Conservation (phyloP, 2,329 filamentous ascomycete genomes). For the Chalaropsis ovoidea region DNA sequence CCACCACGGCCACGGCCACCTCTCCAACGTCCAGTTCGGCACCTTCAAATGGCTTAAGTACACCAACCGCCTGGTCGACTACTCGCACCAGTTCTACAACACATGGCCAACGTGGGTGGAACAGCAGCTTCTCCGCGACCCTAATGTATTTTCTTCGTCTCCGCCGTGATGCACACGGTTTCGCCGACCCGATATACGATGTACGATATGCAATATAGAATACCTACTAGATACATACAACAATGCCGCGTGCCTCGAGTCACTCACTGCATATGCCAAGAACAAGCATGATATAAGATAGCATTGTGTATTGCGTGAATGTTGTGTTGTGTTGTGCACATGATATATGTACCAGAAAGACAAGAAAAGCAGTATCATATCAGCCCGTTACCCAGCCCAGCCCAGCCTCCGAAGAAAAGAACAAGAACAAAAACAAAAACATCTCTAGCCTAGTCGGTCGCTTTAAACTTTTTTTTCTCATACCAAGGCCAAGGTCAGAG, state of each 20-base stretch:
- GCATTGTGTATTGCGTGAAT: no score
- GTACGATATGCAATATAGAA: background rate
- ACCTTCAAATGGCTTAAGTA: constrained; percentile 43
- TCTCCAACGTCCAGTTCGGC: constrained; percentile 33
- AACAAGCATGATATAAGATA: no score
- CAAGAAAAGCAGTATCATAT: no score
- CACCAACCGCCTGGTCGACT: constrained; percentile 41
- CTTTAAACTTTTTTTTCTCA: background rate
- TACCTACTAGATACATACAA: no score
- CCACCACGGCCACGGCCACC: background rate
- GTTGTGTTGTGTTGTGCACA: background rate
- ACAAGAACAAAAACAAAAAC: background rate
- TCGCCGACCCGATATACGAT: background rate
- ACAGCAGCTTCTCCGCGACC: constrained; percentile 39
- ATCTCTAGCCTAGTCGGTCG: background rate
- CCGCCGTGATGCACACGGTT: constrained; percentile 11
- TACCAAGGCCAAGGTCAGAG: background rate
- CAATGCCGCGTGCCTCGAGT: no score
- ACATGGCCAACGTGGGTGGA: constrained; percentile 48
- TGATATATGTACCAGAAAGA: background rate
- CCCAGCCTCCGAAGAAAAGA: background rate
- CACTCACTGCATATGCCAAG: background rate
- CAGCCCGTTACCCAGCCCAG: background rate
- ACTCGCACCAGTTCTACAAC: constrained; percentile 39
- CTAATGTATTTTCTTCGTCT: constrained; percentile 37